Percentiles rank a stretch among this genome's conserved stretches.
Evolutionary conservation across 2,329 filamentous ascomycete genomes (phyloP).

Genomic region (Piedraia hortae): DNA sequence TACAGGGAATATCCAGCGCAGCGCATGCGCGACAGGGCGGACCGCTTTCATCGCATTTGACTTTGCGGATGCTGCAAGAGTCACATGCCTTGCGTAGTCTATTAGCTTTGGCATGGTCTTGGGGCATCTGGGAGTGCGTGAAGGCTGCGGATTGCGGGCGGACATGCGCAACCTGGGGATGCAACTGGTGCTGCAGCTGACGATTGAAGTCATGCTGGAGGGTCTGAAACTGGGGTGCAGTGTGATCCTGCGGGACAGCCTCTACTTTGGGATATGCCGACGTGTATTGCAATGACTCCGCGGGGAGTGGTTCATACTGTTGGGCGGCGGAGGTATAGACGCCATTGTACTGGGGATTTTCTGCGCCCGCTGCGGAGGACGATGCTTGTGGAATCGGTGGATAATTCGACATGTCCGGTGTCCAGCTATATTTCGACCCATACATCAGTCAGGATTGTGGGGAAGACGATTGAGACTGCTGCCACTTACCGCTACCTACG

Average conservation of each 20-base stretch:
- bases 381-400: conserved; percentile 12
- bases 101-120: conserved; percentile 10
- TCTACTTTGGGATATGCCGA: conserved; percentile 13
- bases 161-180: conserved; percentile 8
- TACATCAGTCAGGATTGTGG: conserved; percentile 5
- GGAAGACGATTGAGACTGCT: too few relatives aligned
- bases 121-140: conserved; percentile 5
- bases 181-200: conserved; percentile 10
- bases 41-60: conserved; percentile 35
- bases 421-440: conserved; percentile 12
- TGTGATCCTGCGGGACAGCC: conserved; percentile 6
- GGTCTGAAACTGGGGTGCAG: conserved; percentile 10
- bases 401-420: conserved; percentile 14
- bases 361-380: too few relatives aligned
- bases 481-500: too few relatives aligned
- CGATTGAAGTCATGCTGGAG: conserved; percentile 1
- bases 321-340: conserved; percentile 10
- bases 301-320: conserved; percentile 10
- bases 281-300: conserved; percentile 12
- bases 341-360: conserved; percentile 12
- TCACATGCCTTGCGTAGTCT: conserved; percentile 16
- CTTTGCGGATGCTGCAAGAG: conserved; percentile 15
- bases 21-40: conserved; percentile 38
- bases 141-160: conserved; percentile 9
- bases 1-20: conserved; percentile 37